Conservation (phyloP, 2,329 filamentous ascomycete genomes). For the Talaromyces sp. region DNA sequence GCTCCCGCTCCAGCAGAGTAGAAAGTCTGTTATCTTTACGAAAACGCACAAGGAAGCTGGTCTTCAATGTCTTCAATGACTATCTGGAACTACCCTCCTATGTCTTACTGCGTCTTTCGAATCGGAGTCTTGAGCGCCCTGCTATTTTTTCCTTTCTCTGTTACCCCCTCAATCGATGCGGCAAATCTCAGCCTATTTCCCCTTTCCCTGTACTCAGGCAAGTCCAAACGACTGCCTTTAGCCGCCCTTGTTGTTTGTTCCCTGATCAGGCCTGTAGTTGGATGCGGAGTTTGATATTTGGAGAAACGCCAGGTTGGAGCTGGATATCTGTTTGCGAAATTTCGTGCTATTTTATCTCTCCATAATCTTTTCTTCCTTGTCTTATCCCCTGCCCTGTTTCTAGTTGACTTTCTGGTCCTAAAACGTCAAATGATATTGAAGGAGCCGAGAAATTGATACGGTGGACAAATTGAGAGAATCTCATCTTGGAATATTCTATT, state of each 20-base stretch:
- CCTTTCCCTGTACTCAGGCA: neutral
- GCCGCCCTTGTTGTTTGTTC: constrained; percentile 29
- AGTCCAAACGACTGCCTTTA: constrained; percentile 29
- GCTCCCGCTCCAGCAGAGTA: constrained; percentile 16
- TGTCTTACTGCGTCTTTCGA: constrained; percentile 20
- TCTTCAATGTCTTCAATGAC: neutral
- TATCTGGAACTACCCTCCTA: neutral
- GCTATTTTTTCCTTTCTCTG: neutral
- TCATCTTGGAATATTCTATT: neutral
- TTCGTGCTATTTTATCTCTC: constrained; percentile 12
- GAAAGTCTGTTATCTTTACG: constrained; percentile 1
- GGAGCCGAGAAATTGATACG: neutral
- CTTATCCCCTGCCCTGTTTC: constrained; percentile 5
- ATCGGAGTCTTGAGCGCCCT: constrained; percentile 23
- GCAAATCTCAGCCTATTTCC: neutral
- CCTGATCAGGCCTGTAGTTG: constrained; percentile 31
- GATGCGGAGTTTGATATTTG: constrained; percentile 45
- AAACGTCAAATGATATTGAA: neutral
- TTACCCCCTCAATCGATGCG: constrained; percentile 2
- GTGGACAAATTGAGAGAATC: neutral
- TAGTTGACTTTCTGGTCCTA: neutral
- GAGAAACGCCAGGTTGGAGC: constrained; percentile 37
- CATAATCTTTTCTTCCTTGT: constrained; percentile 14
- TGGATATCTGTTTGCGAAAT: constrained; percentile 25
- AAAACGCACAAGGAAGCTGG: constrained; percentile 6